Base-by-base conservation (phyloP, 192 early-diverging fungal genomes). In the Backusella tarrabulga region DNA sequence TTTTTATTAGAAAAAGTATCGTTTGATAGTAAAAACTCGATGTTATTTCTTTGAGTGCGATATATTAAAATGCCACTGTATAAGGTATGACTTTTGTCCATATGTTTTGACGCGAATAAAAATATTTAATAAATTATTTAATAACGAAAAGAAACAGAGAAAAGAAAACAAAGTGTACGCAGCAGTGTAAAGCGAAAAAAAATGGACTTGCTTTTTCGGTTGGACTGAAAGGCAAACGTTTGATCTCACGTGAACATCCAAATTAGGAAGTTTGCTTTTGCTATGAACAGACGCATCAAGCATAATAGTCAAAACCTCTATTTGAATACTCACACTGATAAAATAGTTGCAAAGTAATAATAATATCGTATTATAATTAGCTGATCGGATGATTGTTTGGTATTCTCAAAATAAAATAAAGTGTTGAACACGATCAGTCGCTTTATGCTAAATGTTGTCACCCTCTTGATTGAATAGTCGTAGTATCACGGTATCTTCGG, bases 21-120 rank as follows among this genome's bases (percentile, higher is more conserved):
- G 88, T 95, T 92, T 79, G 94, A 86, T 78, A 96, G 86, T 85
- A 96, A 88, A 79, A 92, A 94, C 86, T 96, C 95, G 75, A 88
- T 85, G 84, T 4, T 63, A 63, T 88, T 86, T 70, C 87, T 77
- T 73, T 88, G 87, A 81, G 88, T 81, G 84, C 92, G 90, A 85
- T 92, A 93, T 80, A 92, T 88, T 81, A 93, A 81, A 79, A 93
- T 85, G 77, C 92, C 92, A 56, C 56, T 63, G 91, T 85, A 73
- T 81, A 81, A 50, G 68, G 23, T 54, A 74, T 84, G 56, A 83
- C 80, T 79, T 89, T 85, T 87, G 76, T 85, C 84, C 86, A 87
- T 87, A 76, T 77, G 83, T 63, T 63, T 63, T 29, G 56, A 63
- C 56, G 56, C 56, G 56, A 63, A 63, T 63, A 63, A 63, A 23